Percentiles rank a stretch among this genome's conserved stretches.
Evolutionary conservation across 106 monocot species (phyloP).

Genomic region (Gastrodia elata): DNA sequence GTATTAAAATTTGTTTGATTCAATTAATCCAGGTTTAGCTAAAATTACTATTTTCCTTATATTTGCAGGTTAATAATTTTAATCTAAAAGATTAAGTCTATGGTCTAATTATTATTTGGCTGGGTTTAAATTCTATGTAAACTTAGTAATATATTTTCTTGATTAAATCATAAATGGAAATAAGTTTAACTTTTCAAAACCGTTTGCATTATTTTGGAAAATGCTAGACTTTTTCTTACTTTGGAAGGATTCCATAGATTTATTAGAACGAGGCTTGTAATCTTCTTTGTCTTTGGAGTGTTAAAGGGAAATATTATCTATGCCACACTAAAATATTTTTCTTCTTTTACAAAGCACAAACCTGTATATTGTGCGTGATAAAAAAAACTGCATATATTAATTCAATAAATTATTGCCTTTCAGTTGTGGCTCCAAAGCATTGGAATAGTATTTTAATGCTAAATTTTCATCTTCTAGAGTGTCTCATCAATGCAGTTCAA

Average conservation of each 20-base stretch:
- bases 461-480: no score
- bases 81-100: neutral
- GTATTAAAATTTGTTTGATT: neutral
- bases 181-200: neutral
- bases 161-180: neutral
- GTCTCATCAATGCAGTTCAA: no score
- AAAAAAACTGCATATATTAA: no score
- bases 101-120: neutral
- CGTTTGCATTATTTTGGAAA: neutral
- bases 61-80: neutral
- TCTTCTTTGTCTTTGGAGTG: neutral
- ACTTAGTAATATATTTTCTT: neutral
- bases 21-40: neutral
- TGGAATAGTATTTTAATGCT: no score
- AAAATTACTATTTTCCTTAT: neutral
- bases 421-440: no score
- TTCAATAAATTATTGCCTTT: no score
- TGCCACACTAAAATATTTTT: neutral
- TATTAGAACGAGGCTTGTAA: neutral
- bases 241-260: neutral
- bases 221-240: neutral
- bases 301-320: neutral
- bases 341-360: no score
- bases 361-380: no score
- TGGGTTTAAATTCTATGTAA: neutral